Evolutionary conservation across 208 protist genomes (phyloP).

Genomic region (Angomonas desouzai): DNA sequence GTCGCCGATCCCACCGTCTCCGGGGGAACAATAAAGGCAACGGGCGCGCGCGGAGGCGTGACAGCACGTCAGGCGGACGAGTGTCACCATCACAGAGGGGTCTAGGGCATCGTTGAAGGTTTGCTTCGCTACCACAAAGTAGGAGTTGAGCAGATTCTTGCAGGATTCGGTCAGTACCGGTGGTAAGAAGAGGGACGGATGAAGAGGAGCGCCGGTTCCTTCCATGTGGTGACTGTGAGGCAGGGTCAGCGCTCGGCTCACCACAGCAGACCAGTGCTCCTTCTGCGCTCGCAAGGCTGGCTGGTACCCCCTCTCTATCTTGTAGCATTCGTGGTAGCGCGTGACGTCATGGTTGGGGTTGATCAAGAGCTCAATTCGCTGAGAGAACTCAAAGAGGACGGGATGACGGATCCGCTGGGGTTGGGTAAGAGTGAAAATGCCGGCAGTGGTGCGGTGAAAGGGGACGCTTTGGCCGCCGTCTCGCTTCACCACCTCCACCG

Average conservation of each 20-base stretch:
- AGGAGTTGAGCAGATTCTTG: conserved; percentile 50
- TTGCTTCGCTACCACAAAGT: conserved; percentile 69
- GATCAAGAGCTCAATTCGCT: conserved; percentile 64
- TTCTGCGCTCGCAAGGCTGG: conserved; percentile 16
- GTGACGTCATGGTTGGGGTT: conserved; percentile 22
- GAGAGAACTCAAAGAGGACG: conserved; percentile 56
- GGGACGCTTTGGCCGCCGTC: conserved; percentile 51
- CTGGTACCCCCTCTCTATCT: conserved; percentile 9
- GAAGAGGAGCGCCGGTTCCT: background rate
- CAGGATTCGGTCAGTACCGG: conserved; percentile 51
- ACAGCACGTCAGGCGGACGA: conserved; percentile 60
- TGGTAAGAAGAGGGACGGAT: conserved; percentile 7
- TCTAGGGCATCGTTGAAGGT: conserved; percentile 40
- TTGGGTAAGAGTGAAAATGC: conserved; percentile 41
- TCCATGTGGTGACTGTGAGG: conserved; percentile 13
- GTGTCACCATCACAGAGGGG: conserved; percentile 64
- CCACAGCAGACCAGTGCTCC: conserved; percentile 36
- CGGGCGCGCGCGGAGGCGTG: conserved; percentile 55
- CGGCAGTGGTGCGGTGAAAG: conserved; percentile 32
- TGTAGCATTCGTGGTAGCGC: conserved; percentile 19
- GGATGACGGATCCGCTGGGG: conserved; percentile 22
- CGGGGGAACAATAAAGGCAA: conserved; percentile 12
- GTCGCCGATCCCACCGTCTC: background rate
- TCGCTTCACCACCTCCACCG: conserved; percentile 34
- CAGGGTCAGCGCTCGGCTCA: conserved; percentile 16